Evolutionary conservation across 2,329 filamentous ascomycete species (phyloP), one percentile per base, ranked within the genome.

Genomic region (Aureobasidium sp.): DNA sequence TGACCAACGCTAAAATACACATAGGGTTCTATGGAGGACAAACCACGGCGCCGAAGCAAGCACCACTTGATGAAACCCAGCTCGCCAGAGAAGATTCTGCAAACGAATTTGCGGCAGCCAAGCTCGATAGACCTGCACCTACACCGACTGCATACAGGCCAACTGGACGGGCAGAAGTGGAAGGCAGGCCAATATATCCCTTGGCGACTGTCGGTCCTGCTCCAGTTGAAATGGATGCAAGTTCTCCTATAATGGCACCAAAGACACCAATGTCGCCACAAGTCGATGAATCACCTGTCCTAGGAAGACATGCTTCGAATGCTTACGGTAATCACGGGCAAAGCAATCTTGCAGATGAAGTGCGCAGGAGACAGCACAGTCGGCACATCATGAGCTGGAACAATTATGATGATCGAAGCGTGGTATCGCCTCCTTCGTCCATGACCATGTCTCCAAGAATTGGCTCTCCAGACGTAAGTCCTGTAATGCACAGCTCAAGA

Each of bases 371-470:
- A 52, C 64, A 69, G 46, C 66, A 69, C 50, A 47, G 64, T 53
- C 64, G 69, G 44, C 66, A 60, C 46, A 46, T 69, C 13, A 64
- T 69, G 63, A 69, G 65, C 8, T 68, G 67, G 67, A 68, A 66
- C 43, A 67, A 63, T 8, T 67, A 67, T 44, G 65, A 66, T 48
- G 29, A 64, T 6, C 60, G 48, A 36, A 48, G 46, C 26, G 39
- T 12, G 12, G 32, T 59, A 8, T 60, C 57, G n/a, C 53, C 61
- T 15, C 61, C 44, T 41, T 32, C 46, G 26, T 63, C 52, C n/a
- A 36, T 29, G 20, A 59, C 47, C 26, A 63, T 63, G 61, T 59
- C 61, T 37, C 46, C 53, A 26, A 24, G 59, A 7, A 53, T 61
- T 17, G 57, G 57, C 15, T 60, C 57, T 41, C 57, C 44, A 24